Evolutionary conservation across 2,329 filamentous ascomycete species (phyloP), one percentile per base, ranked within the genome.

Genomic region (Colletotrichum sidae): DNA sequence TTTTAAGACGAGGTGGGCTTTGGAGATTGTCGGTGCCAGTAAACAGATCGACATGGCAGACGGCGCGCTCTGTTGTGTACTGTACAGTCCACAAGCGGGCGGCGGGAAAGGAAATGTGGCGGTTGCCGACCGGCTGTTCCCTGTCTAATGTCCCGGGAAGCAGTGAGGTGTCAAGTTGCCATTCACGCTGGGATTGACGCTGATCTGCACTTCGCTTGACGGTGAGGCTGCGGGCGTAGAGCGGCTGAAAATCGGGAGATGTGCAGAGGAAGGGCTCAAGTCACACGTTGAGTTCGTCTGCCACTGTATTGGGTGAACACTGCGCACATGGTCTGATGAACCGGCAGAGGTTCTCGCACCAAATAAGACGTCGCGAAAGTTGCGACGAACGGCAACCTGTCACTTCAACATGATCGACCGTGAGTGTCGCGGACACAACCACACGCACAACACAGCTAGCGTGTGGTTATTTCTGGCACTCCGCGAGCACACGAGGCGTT

Each of bases 401-500:
- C 42, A 45, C 3, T 8, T 12, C 42, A 12, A 45, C 17, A 5
- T 9, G 15, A 9, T 17, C 44, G 8, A 46, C n/a, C 44, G 11
- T 15, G 15, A 8, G 17, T 17, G 42, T 33, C 25, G 38, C 42
- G 33, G 38, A 17, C 34, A 25, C 51, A 49, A 34, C 11, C 11
- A 12, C 25, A 11, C 38, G 1, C 15, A 13, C 7, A 35, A 8
- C 13, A 9, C 12, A 8, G 25, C 15, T 17, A 39, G 38, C 15
- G 17, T 10, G 25, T n/a, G 34, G 41, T 52, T 65, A 65, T 65
- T 65, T 62, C 35, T 2, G 57, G 57, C 55, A 37, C 25, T 15
- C 17, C 42, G 41, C 45, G 13, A 17, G 35, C 35, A 34, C 55
- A 62, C 44, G n/a, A 10, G 9, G 53, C 15, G 53, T 41, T 17